These are phyloP conservation scores for Apiospora pterosperma DNA, from an alignment of 2,329 filamentous ascomycete genomes.

Conservation along the genomic window DNA sequence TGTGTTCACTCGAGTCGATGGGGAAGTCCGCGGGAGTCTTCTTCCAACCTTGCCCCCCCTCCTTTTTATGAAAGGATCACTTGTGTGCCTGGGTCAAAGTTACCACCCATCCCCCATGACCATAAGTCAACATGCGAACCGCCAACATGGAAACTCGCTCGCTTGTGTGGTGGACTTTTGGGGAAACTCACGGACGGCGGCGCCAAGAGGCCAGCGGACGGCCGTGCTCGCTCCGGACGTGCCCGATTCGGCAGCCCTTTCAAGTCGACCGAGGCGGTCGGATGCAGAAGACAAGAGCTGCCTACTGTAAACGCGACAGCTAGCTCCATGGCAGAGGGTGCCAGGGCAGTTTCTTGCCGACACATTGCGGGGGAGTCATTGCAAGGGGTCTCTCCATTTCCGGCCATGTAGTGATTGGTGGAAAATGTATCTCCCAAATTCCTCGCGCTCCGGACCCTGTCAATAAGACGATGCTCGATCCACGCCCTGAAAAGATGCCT, in stretches of 20 bases:
- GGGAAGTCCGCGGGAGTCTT: not conserved
- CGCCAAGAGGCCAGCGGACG: not conserved
- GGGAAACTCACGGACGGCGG: not conserved
- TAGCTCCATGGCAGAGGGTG: not conserved
- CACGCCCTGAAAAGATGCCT: too few species aligned
- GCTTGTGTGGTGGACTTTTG: not conserved
- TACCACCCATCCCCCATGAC: not conserved
- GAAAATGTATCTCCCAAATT: not conserved
- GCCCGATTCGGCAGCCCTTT: not conserved
- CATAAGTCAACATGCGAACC: not conserved
- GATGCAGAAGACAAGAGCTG: not conserved
- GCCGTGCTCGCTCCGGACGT: not conserved
- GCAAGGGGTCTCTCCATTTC: not conserved
- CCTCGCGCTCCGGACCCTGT: too few species aligned
- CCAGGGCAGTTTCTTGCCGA: not conserved
- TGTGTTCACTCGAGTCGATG: not conserved
- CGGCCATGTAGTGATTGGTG: not conserved
- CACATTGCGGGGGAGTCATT: not conserved
- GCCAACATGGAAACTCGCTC: not conserved
- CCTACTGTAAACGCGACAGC: not conserved
- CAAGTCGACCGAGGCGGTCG: not conserved
- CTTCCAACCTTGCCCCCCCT: not conserved
- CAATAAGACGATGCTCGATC: not conserved
- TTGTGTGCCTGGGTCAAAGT: not conserved
- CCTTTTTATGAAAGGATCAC: not conserved